Percentiles rank a stretch among this genome's conserved stretches.
phyloP scores from a whole-genome alignment of 2,329 filamentous ascomycete species.

The Mycogone perniciosa region DNA sequence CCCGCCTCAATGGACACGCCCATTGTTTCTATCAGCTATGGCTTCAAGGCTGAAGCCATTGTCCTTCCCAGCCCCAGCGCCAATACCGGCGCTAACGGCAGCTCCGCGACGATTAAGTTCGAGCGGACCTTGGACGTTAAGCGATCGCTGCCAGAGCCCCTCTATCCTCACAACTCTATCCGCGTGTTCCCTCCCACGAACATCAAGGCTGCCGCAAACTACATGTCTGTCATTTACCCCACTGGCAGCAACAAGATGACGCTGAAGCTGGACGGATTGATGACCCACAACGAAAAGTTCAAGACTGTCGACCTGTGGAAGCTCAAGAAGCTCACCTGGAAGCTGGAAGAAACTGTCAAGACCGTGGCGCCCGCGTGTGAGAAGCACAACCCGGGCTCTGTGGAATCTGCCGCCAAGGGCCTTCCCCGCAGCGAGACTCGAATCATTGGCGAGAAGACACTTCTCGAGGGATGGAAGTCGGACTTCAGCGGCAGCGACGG shows the following conservation, averaged over 20 bases:
- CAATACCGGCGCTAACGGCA: slow-evolving; percentile 2
- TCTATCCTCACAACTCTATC: slow-evolving; percentile 78
- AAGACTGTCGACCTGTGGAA: slow-evolving; percentile 77
- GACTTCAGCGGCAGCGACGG: slow-evolving; percentile 37
- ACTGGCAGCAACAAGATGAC: slow-evolving; percentile 74
- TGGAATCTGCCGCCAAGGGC: slow-evolving; percentile 52
- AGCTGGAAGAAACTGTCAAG: slow-evolving; percentile 81
- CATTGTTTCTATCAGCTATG: slow-evolving; percentile 70
- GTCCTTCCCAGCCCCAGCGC: slow-evolving; percentile 3
- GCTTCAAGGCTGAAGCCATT: slow-evolving; percentile 59
- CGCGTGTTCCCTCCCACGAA: slow-evolving; percentile 96
- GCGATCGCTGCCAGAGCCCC: slow-evolving; percentile 68
- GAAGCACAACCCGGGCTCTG: slow-evolving; percentile 55
- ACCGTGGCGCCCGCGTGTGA: slow-evolving; percentile 72
- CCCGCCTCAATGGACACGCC: slow-evolving; percentile 73
- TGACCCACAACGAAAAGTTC: slow-evolving; percentile 59
- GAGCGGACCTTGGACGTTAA: slow-evolving; percentile 65
- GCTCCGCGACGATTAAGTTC: slow-evolving; percentile 47
- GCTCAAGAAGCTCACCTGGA: slow-evolving; percentile 86
- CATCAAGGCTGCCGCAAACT: slow-evolving; percentile 76
- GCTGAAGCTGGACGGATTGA: slow-evolving; percentile 80
- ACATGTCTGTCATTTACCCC: slow-evolving; percentile 78
- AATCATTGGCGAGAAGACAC: slow-evolving; percentile 70
- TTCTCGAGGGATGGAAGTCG: slow-evolving; percentile 88
- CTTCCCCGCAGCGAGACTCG: slow-evolving; percentile 68